Conservation (phyloP, 2,329 filamentous ascomycete species). For the Fonsecaea nubica region DNA sequence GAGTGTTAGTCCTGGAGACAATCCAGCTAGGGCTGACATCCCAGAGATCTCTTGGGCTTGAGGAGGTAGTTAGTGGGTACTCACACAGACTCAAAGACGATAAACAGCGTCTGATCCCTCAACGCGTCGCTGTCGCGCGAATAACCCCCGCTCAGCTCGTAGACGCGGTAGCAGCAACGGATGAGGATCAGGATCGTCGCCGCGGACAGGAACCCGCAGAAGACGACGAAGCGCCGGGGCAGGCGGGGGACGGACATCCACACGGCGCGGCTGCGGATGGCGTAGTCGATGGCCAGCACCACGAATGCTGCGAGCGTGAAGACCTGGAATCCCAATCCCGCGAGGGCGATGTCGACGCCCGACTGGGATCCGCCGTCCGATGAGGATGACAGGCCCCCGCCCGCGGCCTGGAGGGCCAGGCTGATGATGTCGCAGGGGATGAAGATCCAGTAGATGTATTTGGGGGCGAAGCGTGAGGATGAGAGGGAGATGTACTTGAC, state of each 20-base stretch:
- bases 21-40: too few species aligned
- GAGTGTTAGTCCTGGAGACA: too few species aligned
- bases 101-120: conserved; percentile 61
- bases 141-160: conserved; percentile 61
- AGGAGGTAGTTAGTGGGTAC: too few species aligned
- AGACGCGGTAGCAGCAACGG: conserved; percentile 69
- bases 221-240: conserved; percentile 58
- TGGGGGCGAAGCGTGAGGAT: conserved; percentile 50
- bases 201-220: conserved; percentile 62
- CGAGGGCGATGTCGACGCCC: conserved; percentile 51
- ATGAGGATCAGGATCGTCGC: conserved; percentile 69
- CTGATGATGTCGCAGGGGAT: conserved; percentile 52
- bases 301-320: conserved; percentile 48
- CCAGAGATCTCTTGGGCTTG: too few species aligned
- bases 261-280: conserved; percentile 30
- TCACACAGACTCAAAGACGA: conserved; percentile 58
- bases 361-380: conserved; percentile 37
- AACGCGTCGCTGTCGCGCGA: conserved; percentile 60
- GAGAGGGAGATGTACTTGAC: conserved; percentile 49
- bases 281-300: conserved; percentile 43
- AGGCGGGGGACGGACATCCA: conserved; percentile 35
- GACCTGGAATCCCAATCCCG: conserved; percentile 53
- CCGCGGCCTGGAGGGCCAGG: conserved; percentile 51
- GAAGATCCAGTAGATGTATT: conserved; percentile 49
- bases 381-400: conserved; percentile 47